Evolutionary conservation across 2,329 filamentous ascomycete genomes (phyloP), one percentile per base, ranked within the genome.

Genomic region (Curvularia eragrostidis): DNA sequence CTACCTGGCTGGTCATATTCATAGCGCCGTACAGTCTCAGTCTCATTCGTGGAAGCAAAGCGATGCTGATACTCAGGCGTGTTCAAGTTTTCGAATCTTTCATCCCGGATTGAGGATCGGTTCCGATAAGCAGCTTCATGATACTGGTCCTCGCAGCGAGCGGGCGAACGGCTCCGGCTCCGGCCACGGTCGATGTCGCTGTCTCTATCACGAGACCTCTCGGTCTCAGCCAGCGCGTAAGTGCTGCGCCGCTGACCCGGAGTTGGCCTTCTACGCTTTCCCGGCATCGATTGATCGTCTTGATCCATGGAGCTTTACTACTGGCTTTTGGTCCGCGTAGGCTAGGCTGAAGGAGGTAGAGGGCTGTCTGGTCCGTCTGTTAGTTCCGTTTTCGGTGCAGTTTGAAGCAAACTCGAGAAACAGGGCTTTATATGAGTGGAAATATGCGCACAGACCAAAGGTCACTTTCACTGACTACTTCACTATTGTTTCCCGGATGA

Each of bases 331-430:
- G 36, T 41, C 1, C 30, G 48, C 3, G 59, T 53, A 15, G 46
- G 38, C n/a, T 24, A 38, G 18, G 32, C 13, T 34, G 59, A 51
- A 23, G 59, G 57, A 15, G 56, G 59, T 9, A 56, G 53, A 49
- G 59, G 50, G 21, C 55, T 57, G 30, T 43, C 13, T 24, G 24
- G 7, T 26, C 24, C 24, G 24, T 26, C n/a, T n/a, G n/a, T n/a
- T n/a, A n/a, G n/a, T n/a, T n/a, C n/a, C n/a, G n/a, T n/a, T n/a
- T n/a, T n/a, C n/a, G n/a, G n/a, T n/a, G n/a, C n/a, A n/a, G n/a
- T n/a, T 7, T 26, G 24, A 26, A 26, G 24, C 3, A 26, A 26
- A 4, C 24, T 26, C 4, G 4, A 26, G 32, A 36, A 4, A 15
- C 6, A 6, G 34, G 18, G 7, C 24, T 26, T 7, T 26, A 26